A percentile compares a stretch with the other conserved stretches of the same genome.
These are phyloP conservation scores for Gyromitra esculenta DNA, from an alignment of 2,329 filamentous ascomycete genomes.

Conservation along the genomic window DNA sequence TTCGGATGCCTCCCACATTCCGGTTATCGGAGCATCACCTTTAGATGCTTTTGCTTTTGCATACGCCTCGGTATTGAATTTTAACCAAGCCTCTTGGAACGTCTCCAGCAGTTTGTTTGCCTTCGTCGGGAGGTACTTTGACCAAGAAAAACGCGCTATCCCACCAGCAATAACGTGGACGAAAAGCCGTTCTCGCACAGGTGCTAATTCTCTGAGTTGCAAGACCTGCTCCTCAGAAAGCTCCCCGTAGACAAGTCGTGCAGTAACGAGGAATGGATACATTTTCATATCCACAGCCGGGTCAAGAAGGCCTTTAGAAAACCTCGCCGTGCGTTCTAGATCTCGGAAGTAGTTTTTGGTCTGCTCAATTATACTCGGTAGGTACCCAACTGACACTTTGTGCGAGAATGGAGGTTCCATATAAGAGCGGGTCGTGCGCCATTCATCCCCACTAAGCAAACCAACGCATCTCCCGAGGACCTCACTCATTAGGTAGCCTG, in stretches of 20 bases:
- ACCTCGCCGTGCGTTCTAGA: not conserved
- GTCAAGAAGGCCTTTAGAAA: slow-evolving; percentile 1
- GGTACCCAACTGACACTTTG: not conserved
- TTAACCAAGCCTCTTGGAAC: slow-evolving; percentile 3
- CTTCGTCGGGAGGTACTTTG: slow-evolving; percentile 13
- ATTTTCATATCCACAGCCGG: slow-evolving; percentile 10
- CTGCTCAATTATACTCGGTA: slow-evolving; percentile 5
- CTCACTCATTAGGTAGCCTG: slow-evolving; percentile 11
- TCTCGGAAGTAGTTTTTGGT: slow-evolving; percentile 11
- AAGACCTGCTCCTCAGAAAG: not conserved
- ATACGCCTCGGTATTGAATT: slow-evolving; percentile 9
- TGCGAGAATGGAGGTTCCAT: slow-evolving; percentile 2
- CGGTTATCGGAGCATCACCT: not conserved
- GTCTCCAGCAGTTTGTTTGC: slow-evolving; percentile 8
- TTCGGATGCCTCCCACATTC: slow-evolving; percentile 7
- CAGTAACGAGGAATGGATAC: slow-evolving; percentile 13
- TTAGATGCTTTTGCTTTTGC: not conserved
- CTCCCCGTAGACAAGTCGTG: slow-evolving; percentile 7
- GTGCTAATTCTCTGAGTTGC: not conserved
- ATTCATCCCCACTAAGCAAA: slow-evolving; percentile 1
- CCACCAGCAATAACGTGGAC: slow-evolving; percentile 1
- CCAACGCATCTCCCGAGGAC: slow-evolving; percentile 6
- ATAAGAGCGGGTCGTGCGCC: not conserved
- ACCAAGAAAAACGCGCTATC: slow-evolving; percentile 3
- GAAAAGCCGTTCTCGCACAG: slow-evolving; percentile 8